phyloP scores from a whole-genome alignment of 169 alveolate species.

The Eimeria nieschulzi region DNA sequence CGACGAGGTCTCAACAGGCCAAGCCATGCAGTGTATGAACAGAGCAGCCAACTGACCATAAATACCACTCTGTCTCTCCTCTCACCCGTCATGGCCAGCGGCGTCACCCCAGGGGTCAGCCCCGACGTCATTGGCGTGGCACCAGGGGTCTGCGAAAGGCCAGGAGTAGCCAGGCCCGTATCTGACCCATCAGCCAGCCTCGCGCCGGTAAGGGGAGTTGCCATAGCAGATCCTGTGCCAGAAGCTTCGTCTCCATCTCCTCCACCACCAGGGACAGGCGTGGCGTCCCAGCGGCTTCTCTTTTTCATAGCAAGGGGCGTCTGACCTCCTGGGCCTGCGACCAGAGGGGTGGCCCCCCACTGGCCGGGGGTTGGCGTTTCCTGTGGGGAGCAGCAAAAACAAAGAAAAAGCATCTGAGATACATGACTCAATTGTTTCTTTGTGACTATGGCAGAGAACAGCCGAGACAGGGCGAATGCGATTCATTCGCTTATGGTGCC shows the following conservation, averaged over 20 bases:
- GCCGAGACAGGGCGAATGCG: background rate
- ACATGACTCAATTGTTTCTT: too few species aligned
- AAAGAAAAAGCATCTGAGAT: too few species aligned
- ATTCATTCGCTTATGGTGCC: background rate
- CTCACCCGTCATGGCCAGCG: constrained; percentile 80
- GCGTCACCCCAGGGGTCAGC: constrained; percentile 85
- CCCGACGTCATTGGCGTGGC: constrained; percentile 78
- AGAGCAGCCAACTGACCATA: background rate
- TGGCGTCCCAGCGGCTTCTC: constrained; percentile 79
- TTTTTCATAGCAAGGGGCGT: constrained; percentile 64
- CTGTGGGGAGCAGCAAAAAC: constrained; percentile 1
- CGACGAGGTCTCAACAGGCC: background rate
- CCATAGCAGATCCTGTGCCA: constrained; percentile 59
- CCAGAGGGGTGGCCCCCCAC: constrained; percentile 80
- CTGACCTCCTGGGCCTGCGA: constrained; percentile 57
- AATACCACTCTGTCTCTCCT: background rate
- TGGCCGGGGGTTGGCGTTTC: constrained; percentile 79
- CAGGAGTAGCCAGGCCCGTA: constrained; percentile 63
- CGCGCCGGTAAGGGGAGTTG: constrained; percentile 60
- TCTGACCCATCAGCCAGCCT: constrained; percentile 72
- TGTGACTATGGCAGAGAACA: too few species aligned
- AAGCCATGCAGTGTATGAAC: background rate
- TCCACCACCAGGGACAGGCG: constrained; percentile 70
- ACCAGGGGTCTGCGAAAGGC: constrained; percentile 57
- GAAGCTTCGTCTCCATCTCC: constrained; percentile 26